These are phyloP conservation scores for Scedosporium apiospermum DNA, from an alignment of 2,329 filamentous ascomycete genomes.

Conservation along the genomic window DNA sequence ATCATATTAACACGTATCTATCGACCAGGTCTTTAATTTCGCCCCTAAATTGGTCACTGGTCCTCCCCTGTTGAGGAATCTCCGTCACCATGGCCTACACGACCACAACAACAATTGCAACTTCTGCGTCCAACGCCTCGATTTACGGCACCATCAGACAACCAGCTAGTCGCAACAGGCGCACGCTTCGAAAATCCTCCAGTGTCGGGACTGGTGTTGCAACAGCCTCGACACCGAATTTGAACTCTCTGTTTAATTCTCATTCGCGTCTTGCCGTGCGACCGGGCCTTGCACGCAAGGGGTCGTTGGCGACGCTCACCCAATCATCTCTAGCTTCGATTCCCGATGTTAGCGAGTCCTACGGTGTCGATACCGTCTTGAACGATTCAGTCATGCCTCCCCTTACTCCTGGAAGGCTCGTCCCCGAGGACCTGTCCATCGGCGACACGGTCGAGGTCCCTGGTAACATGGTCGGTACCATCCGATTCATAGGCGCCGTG, in stretches of 20 bases:
- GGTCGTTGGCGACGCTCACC: conserved; percentile 61
- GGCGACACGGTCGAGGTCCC: conserved; percentile 87
- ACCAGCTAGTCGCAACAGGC: conserved; percentile 27
- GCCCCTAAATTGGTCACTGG: background rate
- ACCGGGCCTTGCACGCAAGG: conserved; percentile 54
- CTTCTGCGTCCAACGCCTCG: conserved; percentile 35
- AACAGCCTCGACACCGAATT: conserved; percentile 49
- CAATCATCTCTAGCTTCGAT: conserved; percentile 52
- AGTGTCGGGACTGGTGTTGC: conserved; percentile 24
- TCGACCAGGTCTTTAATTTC: background rate
- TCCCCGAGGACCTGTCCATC: conserved; percentile 49
- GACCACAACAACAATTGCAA: conserved; percentile 16
- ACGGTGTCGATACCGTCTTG: conserved; percentile 47
- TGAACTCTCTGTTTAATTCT: conserved; percentile 40
- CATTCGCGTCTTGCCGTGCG: conserved; percentile 32
- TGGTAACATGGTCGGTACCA: conserved; percentile 80
- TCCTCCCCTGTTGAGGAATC: conserved; percentile 5
- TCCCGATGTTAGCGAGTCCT: conserved; percentile 56
- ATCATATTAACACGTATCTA: background rate
- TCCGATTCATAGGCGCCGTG: conserved; percentile 82
- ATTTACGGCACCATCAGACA: conserved; percentile 22
- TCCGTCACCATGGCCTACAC: conserved; percentile 5
- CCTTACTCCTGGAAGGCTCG: conserved; percentile 42
- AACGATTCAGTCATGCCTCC: conserved; percentile 26
- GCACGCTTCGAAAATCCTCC: conserved; percentile 33